Evolutionary conservation across 257 asterid species (phyloP).

Genomic region (Sherardia arvensis): DNA sequence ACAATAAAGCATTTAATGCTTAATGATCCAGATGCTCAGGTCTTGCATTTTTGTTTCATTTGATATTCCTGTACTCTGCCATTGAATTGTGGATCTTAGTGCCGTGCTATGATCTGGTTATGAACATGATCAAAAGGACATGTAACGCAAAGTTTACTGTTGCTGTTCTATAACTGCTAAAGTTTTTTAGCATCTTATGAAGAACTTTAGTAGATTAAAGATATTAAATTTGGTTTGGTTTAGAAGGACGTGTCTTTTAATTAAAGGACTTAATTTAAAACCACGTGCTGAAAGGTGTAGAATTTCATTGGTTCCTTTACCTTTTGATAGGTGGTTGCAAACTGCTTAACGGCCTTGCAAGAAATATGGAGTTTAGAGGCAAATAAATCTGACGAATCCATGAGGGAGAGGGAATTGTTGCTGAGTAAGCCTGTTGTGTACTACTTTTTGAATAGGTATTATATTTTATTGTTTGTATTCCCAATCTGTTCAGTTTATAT

Average conservation of each 20-base stretch:
- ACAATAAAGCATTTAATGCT: conserved; percentile 88
- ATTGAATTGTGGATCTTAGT: not conserved
- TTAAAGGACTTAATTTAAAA: not conserved
- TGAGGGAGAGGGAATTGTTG: conserved; percentile 74
- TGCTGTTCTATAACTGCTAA: not conserved
- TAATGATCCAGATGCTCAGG: conserved; percentile 92
- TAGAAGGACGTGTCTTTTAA: not conserved
- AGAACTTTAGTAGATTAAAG: not conserved
- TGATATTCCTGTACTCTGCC: not conserved
- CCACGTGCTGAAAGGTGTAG: not conserved
- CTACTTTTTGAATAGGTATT: conserved; percentile 84
- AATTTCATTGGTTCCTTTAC: conserved; percentile 9
- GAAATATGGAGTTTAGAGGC: conserved; percentile 97
- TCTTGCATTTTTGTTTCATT: conserved; percentile 16
- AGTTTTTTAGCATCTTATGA: not conserved
- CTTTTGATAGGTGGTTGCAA: conserved; percentile 68
- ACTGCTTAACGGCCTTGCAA: conserved; percentile 81
- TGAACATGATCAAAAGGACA: not conserved
- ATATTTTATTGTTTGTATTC: no score
- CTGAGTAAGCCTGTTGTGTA: conserved; percentile 77
- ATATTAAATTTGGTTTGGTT: not conserved
- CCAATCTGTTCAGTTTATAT: no score
- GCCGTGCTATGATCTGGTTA: not conserved
- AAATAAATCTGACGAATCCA: conserved; percentile 78
- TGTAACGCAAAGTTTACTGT: not conserved